These are phyloP conservation scores for Starmerella bacillaris DNA, from an alignment of 805 yeast species.

Conservation along the genomic window DNA sequence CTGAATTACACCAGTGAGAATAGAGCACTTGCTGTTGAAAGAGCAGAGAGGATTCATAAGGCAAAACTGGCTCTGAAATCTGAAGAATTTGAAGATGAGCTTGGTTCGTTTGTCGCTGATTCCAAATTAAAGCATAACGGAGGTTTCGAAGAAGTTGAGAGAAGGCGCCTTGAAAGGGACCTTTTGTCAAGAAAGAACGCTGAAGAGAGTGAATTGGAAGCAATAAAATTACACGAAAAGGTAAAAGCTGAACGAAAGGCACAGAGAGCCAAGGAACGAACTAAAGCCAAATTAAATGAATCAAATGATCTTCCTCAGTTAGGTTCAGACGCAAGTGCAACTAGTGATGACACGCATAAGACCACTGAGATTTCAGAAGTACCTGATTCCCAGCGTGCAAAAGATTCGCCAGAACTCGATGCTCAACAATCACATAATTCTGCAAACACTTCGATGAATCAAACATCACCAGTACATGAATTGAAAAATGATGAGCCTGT, in stretches of 20 bases:
- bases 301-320: conserved; percentile 1
- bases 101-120: conserved; percentile 69
- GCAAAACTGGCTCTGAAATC: conserved; percentile 43
- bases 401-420: too few relatives aligned
- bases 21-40: conserved; percentile 72
- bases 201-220: conserved; percentile 18
- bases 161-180: conserved; percentile 38
- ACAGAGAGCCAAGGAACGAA: background rate
- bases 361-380: background rate
- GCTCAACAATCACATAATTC: too few relatives aligned
- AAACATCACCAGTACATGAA: too few relatives aligned
- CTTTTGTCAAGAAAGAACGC: conserved; percentile 46
- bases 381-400: too few relatives aligned
- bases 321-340: background rate
- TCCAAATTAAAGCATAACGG: conserved; percentile 64
- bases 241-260: conserved; percentile 13
- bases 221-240: conserved; percentile 11
- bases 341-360: background rate
- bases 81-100: conserved; percentile 66
- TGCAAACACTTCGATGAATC: too few relatives aligned
- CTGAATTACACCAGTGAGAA: conserved; percentile 69
- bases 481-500: too few relatives aligned
- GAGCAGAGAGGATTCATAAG: conserved; percentile 66
- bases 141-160: conserved; percentile 74
- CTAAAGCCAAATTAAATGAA: too few relatives aligned